Percentiles rank a stretch among this genome's conserved stretches.
phyloP scores from a whole-genome alignment of 2,329 filamentous ascomycete genomes.

The Periconia sp. region DNA sequence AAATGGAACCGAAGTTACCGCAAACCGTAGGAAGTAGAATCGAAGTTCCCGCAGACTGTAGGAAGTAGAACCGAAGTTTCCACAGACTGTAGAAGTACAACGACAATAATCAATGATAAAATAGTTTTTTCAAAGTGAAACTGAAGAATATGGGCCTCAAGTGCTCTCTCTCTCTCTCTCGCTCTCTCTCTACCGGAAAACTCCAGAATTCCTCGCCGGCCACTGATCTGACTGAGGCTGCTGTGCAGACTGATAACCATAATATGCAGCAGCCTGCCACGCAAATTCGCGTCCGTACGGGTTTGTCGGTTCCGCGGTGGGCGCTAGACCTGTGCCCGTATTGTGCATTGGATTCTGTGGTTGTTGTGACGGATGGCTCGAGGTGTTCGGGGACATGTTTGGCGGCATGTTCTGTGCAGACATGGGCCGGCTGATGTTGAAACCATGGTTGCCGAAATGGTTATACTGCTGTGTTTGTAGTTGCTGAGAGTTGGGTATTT shows the following conservation, averaged over 20 bases:
- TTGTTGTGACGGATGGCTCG: slow-evolving; percentile 22
- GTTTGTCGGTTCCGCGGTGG: slow-evolving; percentile 25
- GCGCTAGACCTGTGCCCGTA: slow-evolving; percentile 17
- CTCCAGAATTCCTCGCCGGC: slow-evolving; percentile 25
- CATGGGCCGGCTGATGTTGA: slow-evolving; percentile 31
- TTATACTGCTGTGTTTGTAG: slow-evolving; percentile 23
- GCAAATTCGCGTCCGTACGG: slow-evolving; percentile 33
- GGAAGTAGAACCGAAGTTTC: too few relatives aligned
- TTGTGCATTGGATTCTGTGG: slow-evolving; percentile 24
- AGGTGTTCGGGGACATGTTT: slow-evolving; percentile 8
- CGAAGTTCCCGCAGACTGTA: too few relatives aligned
- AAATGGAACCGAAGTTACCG: too few relatives aligned
- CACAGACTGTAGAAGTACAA: too few relatives aligned
- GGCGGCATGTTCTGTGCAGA: slow-evolving; percentile 11
- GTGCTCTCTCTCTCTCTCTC: not conserved
- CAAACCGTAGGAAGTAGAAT: too few relatives aligned
- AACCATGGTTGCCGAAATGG: slow-evolving; percentile 27
- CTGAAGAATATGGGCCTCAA: not conserved
- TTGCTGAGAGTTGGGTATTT: slow-evolving; percentile 8
- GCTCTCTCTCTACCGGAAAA: slow-evolving; percentile 32
- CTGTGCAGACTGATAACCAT: slow-evolving; percentile 29
- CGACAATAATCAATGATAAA: too few relatives aligned
- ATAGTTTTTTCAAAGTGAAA: too few relatives aligned
- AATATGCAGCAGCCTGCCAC: slow-evolving; percentile 30
- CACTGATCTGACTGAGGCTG: slow-evolving; percentile 34